Evolutionary conservation across 1,284 basidiomycete genomes (phyloP).

Genomic region (Austroboletus novae-zelandiae): DNA sequence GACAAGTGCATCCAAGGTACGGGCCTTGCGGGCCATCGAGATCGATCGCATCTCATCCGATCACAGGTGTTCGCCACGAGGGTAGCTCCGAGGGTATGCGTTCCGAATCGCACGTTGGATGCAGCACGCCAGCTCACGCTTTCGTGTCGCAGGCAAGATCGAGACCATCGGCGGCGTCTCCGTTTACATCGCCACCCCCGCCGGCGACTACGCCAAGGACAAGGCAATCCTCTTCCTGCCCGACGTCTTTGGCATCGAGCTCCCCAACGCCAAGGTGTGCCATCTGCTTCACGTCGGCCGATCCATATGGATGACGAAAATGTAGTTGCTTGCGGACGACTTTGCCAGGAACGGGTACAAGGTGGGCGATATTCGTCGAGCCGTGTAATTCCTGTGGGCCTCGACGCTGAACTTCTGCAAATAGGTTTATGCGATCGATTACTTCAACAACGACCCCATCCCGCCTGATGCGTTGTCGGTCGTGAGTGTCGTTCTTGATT

Average conservation of each 20-base stretch:
- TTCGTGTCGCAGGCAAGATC: conserved; percentile 3
- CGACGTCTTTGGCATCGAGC: conserved; percentile 61
- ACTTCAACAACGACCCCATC: conserved; percentile 43
- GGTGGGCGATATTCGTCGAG: conserved; percentile 30
- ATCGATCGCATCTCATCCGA: conserved; percentile 1
- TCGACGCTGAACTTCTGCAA: conserved; percentile 35
- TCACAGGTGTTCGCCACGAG: conserved; percentile 23
- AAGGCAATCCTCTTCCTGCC: conserved; percentile 58
- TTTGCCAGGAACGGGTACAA: conserved; percentile 74
- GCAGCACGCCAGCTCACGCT: background rate
- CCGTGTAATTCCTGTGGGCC: too few relatives aligned
- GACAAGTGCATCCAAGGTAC: conserved; percentile 20
- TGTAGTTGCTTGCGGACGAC: conserved; percentile 64
- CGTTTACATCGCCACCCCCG: conserved; percentile 51
- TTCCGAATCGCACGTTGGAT: background rate
- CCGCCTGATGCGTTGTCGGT: conserved; percentile 22
- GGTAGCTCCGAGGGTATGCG: conserved; percentile 19
- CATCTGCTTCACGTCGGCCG: conserved; percentile 1
- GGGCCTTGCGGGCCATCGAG: background rate
- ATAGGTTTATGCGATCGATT: conserved; percentile 47
- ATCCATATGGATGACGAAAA: background rate
- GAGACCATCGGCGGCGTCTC: conserved; percentile 46
- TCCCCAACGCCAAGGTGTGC: conserved; percentile 49
- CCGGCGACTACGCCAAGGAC: conserved; percentile 48
- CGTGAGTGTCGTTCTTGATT: background rate